Conservation (phyloP, 2,329 filamentous ascomycete genomes). For the Phaeosphaeriaceae sp. region DNA sequence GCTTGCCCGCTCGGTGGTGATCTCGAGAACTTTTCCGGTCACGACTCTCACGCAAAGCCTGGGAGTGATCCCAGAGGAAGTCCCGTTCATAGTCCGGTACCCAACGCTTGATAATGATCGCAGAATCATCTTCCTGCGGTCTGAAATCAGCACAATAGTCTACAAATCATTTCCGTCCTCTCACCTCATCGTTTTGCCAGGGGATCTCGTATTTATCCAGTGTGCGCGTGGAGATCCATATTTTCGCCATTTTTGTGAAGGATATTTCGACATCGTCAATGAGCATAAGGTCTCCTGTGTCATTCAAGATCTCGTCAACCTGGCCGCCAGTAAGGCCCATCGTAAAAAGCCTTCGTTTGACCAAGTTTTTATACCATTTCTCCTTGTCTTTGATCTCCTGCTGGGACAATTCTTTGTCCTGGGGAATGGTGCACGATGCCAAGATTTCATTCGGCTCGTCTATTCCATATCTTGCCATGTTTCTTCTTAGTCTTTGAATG, state of each 20-base stretch:
- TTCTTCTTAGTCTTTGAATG: neutral
- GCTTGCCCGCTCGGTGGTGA: neutral
- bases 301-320: neutral
- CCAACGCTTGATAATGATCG: conserved; percentile 3
- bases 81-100: conserved; percentile 3
- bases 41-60: neutral
- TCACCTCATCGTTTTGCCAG: neutral
- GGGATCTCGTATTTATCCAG: neutral
- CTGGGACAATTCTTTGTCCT: neutral
- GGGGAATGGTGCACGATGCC: neutral
- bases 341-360: neutral
- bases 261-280: neutral
- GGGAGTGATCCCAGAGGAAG: conserved; percentile 2
- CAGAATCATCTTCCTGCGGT: neutral
- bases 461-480: neutral
- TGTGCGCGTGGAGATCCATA: neutral
- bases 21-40: neutral
- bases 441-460: neutral
- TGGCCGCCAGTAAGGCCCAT: neutral
- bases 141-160: neutral
- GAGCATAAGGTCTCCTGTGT: neutral
- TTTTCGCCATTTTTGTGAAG: neutral
- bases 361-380: neutral
- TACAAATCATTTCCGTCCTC: neutral
- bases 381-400: conserved; percentile 3